Conservation (phyloP, 805 yeast genomes). For the Clavispora fructus region DNA sequence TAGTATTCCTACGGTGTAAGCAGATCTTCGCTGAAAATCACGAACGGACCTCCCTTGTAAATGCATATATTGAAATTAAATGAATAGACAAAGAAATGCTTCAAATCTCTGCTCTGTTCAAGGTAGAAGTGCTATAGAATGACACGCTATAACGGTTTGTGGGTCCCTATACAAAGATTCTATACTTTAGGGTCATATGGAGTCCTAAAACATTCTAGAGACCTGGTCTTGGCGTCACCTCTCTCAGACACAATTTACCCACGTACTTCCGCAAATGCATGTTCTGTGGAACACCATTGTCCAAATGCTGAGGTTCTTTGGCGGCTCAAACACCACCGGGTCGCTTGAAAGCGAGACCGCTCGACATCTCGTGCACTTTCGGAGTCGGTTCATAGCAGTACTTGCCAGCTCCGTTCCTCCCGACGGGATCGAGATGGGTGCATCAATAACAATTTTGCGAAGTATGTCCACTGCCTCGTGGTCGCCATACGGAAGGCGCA, state of each 20-base stretch:
- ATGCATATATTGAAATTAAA: too few species aligned
- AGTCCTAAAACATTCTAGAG: too few species aligned
- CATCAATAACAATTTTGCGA: slow-evolving; percentile 29
- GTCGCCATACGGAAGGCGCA: slow-evolving; percentile 16
- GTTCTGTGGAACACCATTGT: slow-evolving; percentile 64
- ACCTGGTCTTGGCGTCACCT: too few species aligned
- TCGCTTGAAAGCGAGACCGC: slow-evolving; percentile 38
- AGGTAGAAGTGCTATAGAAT: too few species aligned
- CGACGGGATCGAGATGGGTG: slow-evolving; percentile 7
- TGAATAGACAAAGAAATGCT: too few species aligned
- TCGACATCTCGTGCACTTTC: slow-evolving; percentile 40
- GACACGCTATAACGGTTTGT: too few species aligned
- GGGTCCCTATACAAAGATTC: too few species aligned
- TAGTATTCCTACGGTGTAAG: too few species aligned
- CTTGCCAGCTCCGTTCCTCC: slow-evolving; percentile 1
- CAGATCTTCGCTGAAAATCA: too few species aligned
- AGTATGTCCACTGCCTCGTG: slow-evolving; percentile 32
- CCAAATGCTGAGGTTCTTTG: slow-evolving; percentile 40
- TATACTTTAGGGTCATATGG: too few species aligned
- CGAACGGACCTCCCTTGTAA: too few species aligned
- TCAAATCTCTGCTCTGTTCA: too few species aligned
- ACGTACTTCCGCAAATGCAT: slow-evolving; percentile 75
- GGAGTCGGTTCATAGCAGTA: slow-evolving; percentile 13
- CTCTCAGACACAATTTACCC: slow-evolving; percentile 42
- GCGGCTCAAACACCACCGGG: slow-evolving; percentile 31